Evolutionary conservation across 768 basidiomycete genomes (phyloP).

Genomic region (Amanita thiersii): DNA sequence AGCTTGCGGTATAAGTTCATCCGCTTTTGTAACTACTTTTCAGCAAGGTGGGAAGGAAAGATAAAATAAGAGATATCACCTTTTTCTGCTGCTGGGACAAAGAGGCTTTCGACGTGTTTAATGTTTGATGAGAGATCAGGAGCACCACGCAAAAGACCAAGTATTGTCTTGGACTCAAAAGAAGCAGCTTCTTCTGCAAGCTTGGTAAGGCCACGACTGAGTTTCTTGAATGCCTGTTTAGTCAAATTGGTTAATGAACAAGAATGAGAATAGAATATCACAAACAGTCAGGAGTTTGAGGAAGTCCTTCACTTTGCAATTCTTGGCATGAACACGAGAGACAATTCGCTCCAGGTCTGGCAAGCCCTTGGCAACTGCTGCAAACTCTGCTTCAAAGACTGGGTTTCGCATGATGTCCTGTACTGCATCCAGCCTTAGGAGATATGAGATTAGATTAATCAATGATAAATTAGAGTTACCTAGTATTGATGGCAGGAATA

Average conservation of each 20-base stretch:
- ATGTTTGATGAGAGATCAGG: constrained; percentile 74
- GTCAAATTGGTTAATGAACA: not conserved
- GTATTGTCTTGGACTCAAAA: constrained; percentile 73
- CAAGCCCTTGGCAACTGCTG: constrained; percentile 65
- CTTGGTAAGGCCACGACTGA: constrained; percentile 57
- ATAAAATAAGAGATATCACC: constrained; percentile 27
- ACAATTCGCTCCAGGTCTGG: constrained; percentile 93
- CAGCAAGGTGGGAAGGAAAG: constrained; percentile 2
- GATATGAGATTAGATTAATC: not conserved
- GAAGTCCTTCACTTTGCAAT: constrained; percentile 83
- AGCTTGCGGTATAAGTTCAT: constrained; percentile 70
- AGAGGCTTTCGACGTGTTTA: constrained; percentile 68
- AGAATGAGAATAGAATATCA: not conserved
- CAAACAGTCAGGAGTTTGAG: constrained; percentile 69
- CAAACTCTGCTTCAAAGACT: constrained; percentile 71
- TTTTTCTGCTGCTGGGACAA: constrained; percentile 47
- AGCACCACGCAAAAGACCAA: constrained; percentile 66
- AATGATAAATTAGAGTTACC: constrained; percentile 34
- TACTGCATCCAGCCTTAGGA: constrained; percentile 83
- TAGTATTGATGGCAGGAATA: constrained; percentile 77
- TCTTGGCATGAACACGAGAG: constrained; percentile 91
- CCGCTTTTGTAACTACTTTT: constrained; percentile 31
- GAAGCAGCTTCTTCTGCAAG: constrained; percentile 58
- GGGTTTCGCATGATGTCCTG: constrained; percentile 81
- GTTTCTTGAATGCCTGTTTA: constrained; percentile 61